Evolutionary conservation across 2,329 filamentous ascomycete species (phyloP).

Genomic region (Penicillium sumatraense): DNA sequence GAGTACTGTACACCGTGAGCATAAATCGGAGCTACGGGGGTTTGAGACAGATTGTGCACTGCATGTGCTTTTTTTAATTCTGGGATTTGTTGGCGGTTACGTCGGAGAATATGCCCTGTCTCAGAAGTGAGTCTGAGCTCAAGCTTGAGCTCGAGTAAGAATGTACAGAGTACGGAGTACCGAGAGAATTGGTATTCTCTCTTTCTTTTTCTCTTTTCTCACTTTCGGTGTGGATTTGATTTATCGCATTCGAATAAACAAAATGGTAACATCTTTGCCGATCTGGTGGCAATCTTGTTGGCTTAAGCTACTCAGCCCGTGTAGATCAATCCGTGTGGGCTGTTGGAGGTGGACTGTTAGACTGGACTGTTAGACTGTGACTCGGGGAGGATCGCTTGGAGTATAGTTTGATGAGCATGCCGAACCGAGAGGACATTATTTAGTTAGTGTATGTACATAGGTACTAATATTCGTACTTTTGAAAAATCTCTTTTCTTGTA

Average conservation of each 20-base stretch:
- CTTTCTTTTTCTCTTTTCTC: background rate
- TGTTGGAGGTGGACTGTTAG: too few species aligned
- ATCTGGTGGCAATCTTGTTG: conserved; percentile 18
- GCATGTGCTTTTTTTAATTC: background rate
- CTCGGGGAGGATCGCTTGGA: background rate
- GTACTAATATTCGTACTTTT: background rate
- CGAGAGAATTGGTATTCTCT: too few species aligned
- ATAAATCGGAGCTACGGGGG: conserved; percentile 5
- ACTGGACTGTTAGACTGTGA: background rate
- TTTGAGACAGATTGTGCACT: background rate
- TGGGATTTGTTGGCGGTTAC: background rate
- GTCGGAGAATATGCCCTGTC: background rate
- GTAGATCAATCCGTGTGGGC: conserved; percentile 13
- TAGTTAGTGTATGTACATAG: too few species aligned
- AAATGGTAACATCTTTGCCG: conserved; percentile 7
- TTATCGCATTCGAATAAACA: background rate
- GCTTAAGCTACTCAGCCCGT: conserved; percentile 11
- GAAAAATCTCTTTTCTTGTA: background rate
- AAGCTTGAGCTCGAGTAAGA: background rate
- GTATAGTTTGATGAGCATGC: background rate
- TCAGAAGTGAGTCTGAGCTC: background rate
- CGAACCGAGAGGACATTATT: too few species aligned
- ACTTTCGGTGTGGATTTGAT: background rate
- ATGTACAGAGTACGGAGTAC: too few species aligned
- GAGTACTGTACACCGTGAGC: background rate